phyloP scores from a whole-genome alignment of 1,139 yeast species.

The Suhomyces panamericanus region DNA sequence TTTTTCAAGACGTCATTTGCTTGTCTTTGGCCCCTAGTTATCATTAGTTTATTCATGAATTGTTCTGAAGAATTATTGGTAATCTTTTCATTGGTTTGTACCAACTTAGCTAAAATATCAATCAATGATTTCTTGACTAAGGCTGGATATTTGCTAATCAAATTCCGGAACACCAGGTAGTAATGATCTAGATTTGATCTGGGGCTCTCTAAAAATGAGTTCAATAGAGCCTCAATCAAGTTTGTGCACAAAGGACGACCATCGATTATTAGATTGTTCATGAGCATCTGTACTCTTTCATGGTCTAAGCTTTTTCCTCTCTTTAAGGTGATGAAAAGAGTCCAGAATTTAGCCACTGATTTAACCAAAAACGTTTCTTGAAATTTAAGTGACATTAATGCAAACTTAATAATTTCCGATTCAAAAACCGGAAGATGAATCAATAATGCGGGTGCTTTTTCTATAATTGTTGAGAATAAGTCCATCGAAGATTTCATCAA shows the following conservation, averaged over 20 bases:
- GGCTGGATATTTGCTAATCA: constrained; percentile 55
- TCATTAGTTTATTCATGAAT: constrained; percentile 55
- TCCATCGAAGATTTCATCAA: constrained; percentile 48
- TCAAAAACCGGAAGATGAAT: constrained; percentile 38
- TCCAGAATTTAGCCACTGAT: constrained; percentile 68
- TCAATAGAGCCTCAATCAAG: constrained; percentile 33
- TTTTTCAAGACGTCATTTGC: constrained; percentile 57
- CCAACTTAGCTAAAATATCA: constrained; percentile 16
- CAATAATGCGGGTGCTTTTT: constrained; percentile 51
- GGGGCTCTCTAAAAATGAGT: constrained; percentile 46
- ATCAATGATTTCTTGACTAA: constrained; percentile 49
- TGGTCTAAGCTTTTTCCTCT: constrained; percentile 54
- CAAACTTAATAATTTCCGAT: constrained; percentile 39
- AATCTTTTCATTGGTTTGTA: neutral
- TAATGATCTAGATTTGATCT: constrained; percentile 63
- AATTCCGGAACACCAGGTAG: constrained; percentile 52
- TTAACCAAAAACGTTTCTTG: constrained; percentile 68
- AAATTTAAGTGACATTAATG: constrained; percentile 47
- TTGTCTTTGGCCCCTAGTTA: constrained; percentile 65
- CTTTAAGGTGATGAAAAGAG: constrained; percentile 51
- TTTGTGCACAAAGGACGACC: constrained; percentile 35
- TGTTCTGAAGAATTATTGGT: constrained; percentile 16
- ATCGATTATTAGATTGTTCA: constrained; percentile 23
- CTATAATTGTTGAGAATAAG: constrained; percentile 47
- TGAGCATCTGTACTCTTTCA: constrained; percentile 30